These are phyloP conservation scores for Atkinsonella hypoxylon DNA, from an alignment of 2,329 filamentous ascomycete genomes.

Conservation along the genomic window DNA sequence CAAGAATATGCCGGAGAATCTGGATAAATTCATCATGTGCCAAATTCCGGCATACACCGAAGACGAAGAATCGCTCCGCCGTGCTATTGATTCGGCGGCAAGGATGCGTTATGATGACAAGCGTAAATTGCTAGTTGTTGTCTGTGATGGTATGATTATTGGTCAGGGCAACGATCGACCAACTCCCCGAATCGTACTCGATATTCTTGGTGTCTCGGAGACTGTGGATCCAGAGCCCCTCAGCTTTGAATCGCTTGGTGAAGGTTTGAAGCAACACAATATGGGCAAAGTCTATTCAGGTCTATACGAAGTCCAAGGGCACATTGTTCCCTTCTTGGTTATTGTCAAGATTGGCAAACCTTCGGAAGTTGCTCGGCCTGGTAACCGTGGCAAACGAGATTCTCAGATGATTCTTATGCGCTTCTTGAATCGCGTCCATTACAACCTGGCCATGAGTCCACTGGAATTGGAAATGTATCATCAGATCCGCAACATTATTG, in stretches of 20 bases:
- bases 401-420: slow-evolving; percentile 98
- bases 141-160: slow-evolving; percentile 99
- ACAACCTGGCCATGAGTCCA: slow-evolving; percentile 92
- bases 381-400: slow-evolving; percentile 98
- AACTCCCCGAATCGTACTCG: slow-evolving; percentile 88
- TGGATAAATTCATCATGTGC: slow-evolving; percentile 97
- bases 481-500: slow-evolving; percentile 96
- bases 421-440: slow-evolving; percentile 97
- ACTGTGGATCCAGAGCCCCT: slow-evolving; percentile 89
- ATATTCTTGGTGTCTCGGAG: slow-evolving; percentile 91
- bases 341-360: slow-evolving; percentile 97
- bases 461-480: slow-evolving; percentile 97
- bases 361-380: slow-evolving; percentile 85
- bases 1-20: slow-evolving; percentile 86
- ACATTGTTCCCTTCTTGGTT: slow-evolving; percentile 95
- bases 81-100: slow-evolving; percentile 91
- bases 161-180: slow-evolving; percentile 95
- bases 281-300: slow-evolving; percentile 99
- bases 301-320: slow-evolving; percentile 92
- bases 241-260: slow-evolving; percentile 91
- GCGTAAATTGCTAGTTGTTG: slow-evolving; percentile 81
- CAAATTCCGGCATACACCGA: slow-evolving; percentile 97
- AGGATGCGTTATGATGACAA: slow-evolving; percentile 97
- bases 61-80: slow-evolving; percentile 91
- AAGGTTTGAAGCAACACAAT: slow-evolving; percentile 95